A percentile compares a stretch with the other conserved stretches of the same genome.
phyloP scores from a whole-genome alignment of 2,329 filamentous ascomycete genomes.

The Xylariales sp. region DNA sequence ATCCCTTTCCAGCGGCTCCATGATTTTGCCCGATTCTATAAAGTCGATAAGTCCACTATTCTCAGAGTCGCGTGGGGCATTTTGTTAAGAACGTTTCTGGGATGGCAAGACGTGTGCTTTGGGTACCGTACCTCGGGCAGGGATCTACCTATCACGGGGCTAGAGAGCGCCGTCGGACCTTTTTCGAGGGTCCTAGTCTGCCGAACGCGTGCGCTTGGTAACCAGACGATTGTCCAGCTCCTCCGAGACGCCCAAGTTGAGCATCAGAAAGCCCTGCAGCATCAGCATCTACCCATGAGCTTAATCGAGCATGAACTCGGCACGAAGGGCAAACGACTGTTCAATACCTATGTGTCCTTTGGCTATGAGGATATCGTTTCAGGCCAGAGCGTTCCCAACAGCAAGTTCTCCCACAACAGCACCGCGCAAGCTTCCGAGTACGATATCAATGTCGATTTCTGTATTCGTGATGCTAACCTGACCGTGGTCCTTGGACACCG shows the following conservation, averaged over 20 bases:
- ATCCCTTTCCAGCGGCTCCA: slow-evolving; percentile 56
- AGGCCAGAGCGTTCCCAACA: slow-evolving; percentile 43
- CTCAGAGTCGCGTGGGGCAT: slow-evolving; percentile 71
- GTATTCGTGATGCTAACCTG: slow-evolving; percentile 56
- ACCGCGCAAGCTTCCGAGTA: slow-evolving; percentile 59
- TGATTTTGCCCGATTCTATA: slow-evolving; percentile 56
- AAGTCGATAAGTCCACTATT: slow-evolving; percentile 61
- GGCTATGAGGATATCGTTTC: slow-evolving; percentile 52
- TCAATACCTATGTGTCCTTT: slow-evolving; percentile 64
- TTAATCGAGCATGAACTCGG: slow-evolving; percentile 61
- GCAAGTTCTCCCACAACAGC: slow-evolving; percentile 53
- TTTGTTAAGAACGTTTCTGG: slow-evolving; percentile 65
- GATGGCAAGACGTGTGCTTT: slow-evolving; percentile 64
- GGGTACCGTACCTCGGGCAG: slow-evolving; percentile 62
- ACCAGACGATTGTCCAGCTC: slow-evolving; percentile 43
- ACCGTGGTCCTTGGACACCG: slow-evolving; percentile 59
- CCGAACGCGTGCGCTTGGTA: slow-evolving; percentile 38
- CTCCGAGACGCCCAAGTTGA: slow-evolving; percentile 45
- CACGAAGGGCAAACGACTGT: slow-evolving; percentile 56
- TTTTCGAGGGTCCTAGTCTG: slow-evolving; percentile 53
- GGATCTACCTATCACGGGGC: slow-evolving; percentile 56
- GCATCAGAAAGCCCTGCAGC: slow-evolving; percentile 48
- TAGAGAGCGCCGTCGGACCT: slow-evolving; percentile 59
- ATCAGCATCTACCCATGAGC: slow-evolving; percentile 59
- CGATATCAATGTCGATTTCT: slow-evolving; percentile 59